Base-by-base conservation (phyloP, 768 basidiomycete species). In the Xerocomellus intermedius region DNA sequence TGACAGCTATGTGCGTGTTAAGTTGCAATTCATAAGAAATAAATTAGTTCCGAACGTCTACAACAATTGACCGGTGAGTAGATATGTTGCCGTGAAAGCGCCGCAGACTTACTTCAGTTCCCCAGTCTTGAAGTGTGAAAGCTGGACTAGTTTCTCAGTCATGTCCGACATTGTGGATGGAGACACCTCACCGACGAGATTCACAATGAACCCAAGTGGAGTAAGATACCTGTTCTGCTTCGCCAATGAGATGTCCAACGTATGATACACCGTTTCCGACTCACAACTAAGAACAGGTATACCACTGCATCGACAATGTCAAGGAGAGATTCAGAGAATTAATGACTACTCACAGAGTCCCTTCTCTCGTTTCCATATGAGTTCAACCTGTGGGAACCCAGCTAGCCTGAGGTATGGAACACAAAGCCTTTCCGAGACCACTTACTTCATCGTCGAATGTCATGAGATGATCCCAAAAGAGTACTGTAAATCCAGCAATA, bases 161-260 rank as follows among this genome's bases (percentile, higher is more conserved):
- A 42, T 21, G 21, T n/a, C 10, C 54, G 33, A 22, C 13, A 42
- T 3, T 48, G 8, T 12, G 32, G 14, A 26, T 28, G 30, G 17
- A 14, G 16, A 16, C 22, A 33, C 6, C 66, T 62, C 47, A 66
- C 65, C 81, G 9, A 68, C 59, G 0, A 85, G 62, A 54, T 85
- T 84, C 42, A 85, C 64, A 17, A 85, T 77, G 62, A 87, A 86
- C 1, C 81, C 82, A 3, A 86, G 68, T 0, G 84, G 84, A 0
- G 81, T 84, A 19, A 86, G 68, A 60, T 87, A 87, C 24, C 85
- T 80, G 60, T 86, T 86, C 84, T 86, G 48, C 39, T 33, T 37
- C 14, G 5, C 36, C 8, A 1, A n/a, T 56, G 43, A 49, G 33
- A 45, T 21, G 8, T 7, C 9, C 16, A 36, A 53, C 7, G 30